Evolutionary conservation across 2,329 filamentous ascomycete species (phyloP).

Genomic region (Alternaria tenuissima): DNA sequence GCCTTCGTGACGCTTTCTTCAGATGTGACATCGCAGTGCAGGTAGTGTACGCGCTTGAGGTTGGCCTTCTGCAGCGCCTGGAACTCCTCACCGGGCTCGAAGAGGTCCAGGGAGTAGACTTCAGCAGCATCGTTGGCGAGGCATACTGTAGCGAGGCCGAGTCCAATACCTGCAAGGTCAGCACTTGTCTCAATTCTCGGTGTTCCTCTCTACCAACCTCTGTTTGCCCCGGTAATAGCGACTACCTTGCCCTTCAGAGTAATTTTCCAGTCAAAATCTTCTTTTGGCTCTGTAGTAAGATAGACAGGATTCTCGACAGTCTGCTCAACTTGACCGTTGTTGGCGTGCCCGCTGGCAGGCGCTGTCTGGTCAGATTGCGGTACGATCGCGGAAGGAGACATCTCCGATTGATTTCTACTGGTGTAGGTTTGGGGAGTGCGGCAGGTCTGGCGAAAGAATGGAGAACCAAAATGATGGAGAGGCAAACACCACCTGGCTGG

Average conservation of each 20-base stretch:
- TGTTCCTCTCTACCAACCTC: constrained; percentile 27
- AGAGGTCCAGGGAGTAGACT: constrained; percentile 61
- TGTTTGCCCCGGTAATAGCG: constrained; percentile 35
- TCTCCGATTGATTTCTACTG: constrained; percentile 15
- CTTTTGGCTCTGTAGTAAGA: constrained; percentile 54
- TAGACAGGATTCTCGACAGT: constrained; percentile 43
- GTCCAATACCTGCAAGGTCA: constrained; percentile 36
- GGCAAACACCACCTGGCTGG: constrained; percentile 15
- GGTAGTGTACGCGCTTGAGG: constrained; percentile 55
- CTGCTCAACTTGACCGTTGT: constrained; percentile 31
- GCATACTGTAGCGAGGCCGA: constrained; percentile 58
- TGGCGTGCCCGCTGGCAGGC: constrained; percentile 25
- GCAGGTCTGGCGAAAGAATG: constrained; percentile 23
- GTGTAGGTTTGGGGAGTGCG: constrained; percentile 8
- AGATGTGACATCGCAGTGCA: constrained; percentile 60
- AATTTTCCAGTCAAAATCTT: constrained; percentile 58
- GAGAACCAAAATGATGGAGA: constrained; percentile 5
- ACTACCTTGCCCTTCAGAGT: constrained; percentile 54
- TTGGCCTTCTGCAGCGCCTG: constrained; percentile 52
- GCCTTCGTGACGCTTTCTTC: constrained; percentile 57
- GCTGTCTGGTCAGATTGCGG: constrained; percentile 26
- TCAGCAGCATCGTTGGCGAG: constrained; percentile 57
- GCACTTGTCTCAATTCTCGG: constrained; percentile 40
- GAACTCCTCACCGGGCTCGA: constrained; percentile 58
- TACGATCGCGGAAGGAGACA: constrained; percentile 42